Conservation (phyloP, 352 stramenopile genomes). For the Globisporangium cederbergense region DNA sequence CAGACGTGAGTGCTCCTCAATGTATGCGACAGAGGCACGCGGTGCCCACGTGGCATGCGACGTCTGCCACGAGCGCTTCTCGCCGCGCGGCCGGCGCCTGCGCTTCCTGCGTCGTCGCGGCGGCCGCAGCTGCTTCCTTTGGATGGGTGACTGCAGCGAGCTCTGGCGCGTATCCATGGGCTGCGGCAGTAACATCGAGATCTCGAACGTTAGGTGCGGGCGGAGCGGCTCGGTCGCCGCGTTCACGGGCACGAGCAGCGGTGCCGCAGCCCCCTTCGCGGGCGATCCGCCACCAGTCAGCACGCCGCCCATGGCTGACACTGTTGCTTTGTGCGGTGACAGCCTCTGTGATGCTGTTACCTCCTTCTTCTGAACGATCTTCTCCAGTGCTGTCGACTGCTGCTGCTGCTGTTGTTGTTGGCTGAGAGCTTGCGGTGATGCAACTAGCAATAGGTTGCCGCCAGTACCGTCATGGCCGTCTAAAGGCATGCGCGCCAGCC, state of each 20-base stretch:
- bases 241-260: constrained; percentile 20
- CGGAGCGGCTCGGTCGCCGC: constrained; percentile 33
- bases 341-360: not conserved
- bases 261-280: not conserved
- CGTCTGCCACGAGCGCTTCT: constrained; percentile 32
- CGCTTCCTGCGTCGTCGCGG: constrained; percentile 23
- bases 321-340: constrained; percentile 3
- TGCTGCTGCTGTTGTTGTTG: too few relatives aligned
- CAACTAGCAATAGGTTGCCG: too few relatives aligned
- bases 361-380: constrained; percentile 9
- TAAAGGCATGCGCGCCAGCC: constrained; percentile 28
- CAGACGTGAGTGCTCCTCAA: constrained; percentile 27
- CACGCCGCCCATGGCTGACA: not conserved
- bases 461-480: not conserved
- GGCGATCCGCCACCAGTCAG: not conserved
- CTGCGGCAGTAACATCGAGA: constrained; percentile 53
- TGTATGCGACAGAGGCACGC: constrained; percentile 42
- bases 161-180: constrained; percentile 50
- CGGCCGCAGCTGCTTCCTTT: constrained; percentile 31
- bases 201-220: constrained; percentile 56
- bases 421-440: not conserved
- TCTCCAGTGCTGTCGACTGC: constrained; percentile 3
- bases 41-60: constrained; percentile 37
- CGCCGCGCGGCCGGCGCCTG: constrained; percentile 12
- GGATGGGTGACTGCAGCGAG: constrained; percentile 47